Base-by-base conservation (phyloP, 805 yeast species). In the Zygosaccharomyces rouxii region DNA sequence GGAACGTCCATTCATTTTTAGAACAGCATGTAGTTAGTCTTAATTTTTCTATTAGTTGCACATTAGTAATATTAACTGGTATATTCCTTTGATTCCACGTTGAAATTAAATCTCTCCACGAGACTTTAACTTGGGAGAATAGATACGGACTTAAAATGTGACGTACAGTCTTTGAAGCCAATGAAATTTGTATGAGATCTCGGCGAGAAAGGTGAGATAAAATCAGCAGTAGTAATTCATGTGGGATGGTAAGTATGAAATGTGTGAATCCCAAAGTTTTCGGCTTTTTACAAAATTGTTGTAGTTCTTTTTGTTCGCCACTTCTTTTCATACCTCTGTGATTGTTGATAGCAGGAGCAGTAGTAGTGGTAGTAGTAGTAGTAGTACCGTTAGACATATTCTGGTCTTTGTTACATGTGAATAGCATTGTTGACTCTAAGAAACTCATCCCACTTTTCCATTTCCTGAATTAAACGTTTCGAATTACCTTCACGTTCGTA, bases 401-500 rank as follows among this genome's bases (percentile, higher is more conserved):
- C 19, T 10, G 21, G 16, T 21, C 14, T 35, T 13, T 4, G 18
- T 28, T 35, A 54, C 26, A 42, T 38, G 44, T 60, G 59, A 22
- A 60, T 52, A 25, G 54, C 16, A 25, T 59, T 55, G 13, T 38
- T 39, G 9, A 61, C 30, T 28, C 54, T 47, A 5, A 68, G 50
- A 6, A 60, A 53, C 25, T 64, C 62, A 4, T 58, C n/a, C 47
- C 69, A 62, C 48, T 62, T 67, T 2, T 44, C 44, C 31, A 66
- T 42, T 49, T 63, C 71, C 5, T 57, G 56, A 3, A 44, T 38
- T 13, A 60, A 48, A 18, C 64, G 52, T 9, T 48, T 42, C 13
- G 58, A 59, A 45, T 64, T 64, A 1, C 75, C 75, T 38, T 71
- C 74, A 48, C 75, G 63, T 50, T 71, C 75, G 50, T 60, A 71